These are phyloP conservation scores for Chernovozyma sophiae-reginae DNA, from an alignment of 1,139 yeast genomes.

Conservation along the genomic window DNA sequence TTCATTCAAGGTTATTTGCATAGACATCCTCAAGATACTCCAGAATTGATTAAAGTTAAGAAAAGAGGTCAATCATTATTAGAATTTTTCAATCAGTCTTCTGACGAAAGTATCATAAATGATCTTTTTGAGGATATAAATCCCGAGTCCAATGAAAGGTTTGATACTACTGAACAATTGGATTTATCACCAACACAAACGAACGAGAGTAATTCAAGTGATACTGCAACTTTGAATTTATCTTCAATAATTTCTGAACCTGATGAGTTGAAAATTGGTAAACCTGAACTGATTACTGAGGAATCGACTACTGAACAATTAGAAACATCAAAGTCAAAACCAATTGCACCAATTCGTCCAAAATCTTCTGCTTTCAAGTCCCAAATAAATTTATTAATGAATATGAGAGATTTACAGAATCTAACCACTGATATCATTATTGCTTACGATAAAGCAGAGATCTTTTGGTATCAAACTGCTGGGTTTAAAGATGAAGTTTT, in stretches of 20 bases:
- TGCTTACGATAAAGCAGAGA: slow-evolving; percentile 50
- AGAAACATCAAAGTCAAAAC: neutral
- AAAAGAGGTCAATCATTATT: slow-evolving; percentile 55
- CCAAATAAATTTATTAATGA: slow-evolving; percentile 45
- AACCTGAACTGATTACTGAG: neutral
- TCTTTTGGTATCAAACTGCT: slow-evolving; percentile 58
- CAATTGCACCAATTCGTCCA: neutral
- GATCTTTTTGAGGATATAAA: slow-evolving; percentile 28
- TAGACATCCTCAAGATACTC: slow-evolving; percentile 60
- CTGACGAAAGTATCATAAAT: slow-evolving; percentile 35
- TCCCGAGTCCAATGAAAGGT: neutral
- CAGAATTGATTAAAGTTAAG: slow-evolving; percentile 39
- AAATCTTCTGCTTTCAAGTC: slow-evolving; percentile 15
- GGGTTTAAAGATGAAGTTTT: slow-evolving; percentile 68
- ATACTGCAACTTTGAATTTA: neutral
- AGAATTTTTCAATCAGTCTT: slow-evolving; percentile 44
- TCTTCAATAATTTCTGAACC: neutral
- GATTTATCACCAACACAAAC: slow-evolving; percentile 3
- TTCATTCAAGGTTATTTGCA: slow-evolving; percentile 69
- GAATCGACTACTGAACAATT: neutral
- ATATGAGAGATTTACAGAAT: slow-evolving; percentile 61
- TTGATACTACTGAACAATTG: slow-evolving; percentile 4
- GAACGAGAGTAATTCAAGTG: neutral
- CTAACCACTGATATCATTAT: slow-evolving; percentile 54
- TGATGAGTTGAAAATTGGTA: neutral